These are phyloP conservation scores for Kodamaea sp. DNA, from an alignment of 1,139 yeast species.

Conservation along the genomic window DNA sequence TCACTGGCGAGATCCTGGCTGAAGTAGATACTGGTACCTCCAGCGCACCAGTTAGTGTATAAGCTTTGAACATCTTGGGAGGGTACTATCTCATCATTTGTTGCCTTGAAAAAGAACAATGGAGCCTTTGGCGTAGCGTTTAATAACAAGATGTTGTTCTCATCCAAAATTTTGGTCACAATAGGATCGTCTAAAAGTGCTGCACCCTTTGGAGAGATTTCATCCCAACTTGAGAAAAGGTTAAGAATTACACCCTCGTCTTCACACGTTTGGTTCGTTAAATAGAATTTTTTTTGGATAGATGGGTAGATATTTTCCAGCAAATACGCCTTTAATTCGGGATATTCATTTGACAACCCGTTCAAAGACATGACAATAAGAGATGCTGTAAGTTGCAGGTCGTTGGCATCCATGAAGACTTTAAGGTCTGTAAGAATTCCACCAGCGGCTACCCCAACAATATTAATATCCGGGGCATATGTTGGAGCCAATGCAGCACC, in stretches of 20 bases:
- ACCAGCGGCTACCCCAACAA: constrained; percentile 20
- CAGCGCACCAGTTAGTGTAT: constrained; percentile 30
- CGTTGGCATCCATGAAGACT: constrained; percentile 26
- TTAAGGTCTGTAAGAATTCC: constrained; percentile 25
- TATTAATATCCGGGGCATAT: constrained; percentile 22
- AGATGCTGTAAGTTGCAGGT: neutral
- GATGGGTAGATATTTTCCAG: neutral
- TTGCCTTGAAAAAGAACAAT: constrained; percentile 35
- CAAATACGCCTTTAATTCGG: constrained; percentile 11
- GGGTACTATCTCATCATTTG: constrained; percentile 32
- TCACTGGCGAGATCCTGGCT: constrained; percentile 17
- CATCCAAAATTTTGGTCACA: neutral
- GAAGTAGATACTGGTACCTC: neutral
- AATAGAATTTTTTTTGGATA: neutral
- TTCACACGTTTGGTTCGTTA: constrained; percentile 1
- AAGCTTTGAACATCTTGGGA: constrained; percentile 23
- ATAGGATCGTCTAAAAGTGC: neutral
- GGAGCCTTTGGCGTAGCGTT: constrained; percentile 31
- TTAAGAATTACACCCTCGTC: neutral
- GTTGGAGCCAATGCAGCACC: constrained; percentile 20
- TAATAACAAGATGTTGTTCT: neutral
- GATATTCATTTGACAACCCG: constrained; percentile 22
- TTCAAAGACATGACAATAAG: constrained; percentile 1
- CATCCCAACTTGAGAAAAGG: neutral
- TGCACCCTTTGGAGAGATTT: neutral